A percentile compares a stretch with the other conserved stretches of the same genome.
phyloP scores from a whole-genome alignment of 306 rosid genomes.

The Astragalus membranaceus region DNA sequence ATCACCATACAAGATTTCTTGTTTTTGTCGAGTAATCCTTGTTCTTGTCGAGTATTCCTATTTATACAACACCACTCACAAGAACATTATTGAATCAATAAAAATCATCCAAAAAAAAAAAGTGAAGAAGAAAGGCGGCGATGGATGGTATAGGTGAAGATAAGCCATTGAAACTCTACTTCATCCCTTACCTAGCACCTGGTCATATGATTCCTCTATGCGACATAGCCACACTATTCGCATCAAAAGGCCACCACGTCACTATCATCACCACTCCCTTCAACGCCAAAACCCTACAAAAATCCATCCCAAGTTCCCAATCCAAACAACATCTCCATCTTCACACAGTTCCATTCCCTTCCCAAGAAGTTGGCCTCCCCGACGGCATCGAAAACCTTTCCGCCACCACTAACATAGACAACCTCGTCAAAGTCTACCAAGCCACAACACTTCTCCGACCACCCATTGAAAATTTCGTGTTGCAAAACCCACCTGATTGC shows the following conservation, averaged over 20 bases:
- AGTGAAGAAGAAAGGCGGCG: too few species aligned
- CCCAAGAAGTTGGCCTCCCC: neutral
- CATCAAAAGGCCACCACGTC: constrained; percentile 8
- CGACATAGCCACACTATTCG: constrained; percentile 19
- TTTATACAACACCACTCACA: too few species aligned
- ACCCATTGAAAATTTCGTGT: neutral
- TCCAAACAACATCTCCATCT: neutral
- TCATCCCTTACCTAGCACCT: constrained; percentile 5
- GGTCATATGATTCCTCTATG: constrained; percentile 22
- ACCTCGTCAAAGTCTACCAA: neutral
- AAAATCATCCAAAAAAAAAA: too few species aligned
- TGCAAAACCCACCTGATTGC: constrained; percentile 19
- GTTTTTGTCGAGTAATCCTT: too few species aligned
- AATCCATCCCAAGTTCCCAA: neutral
- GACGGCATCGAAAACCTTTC: neutral
- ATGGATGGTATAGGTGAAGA: too few species aligned
- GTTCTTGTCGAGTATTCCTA: too few species aligned
- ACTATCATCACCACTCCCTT: constrained; percentile 22
- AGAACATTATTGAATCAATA: too few species aligned
- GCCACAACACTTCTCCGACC: neutral
- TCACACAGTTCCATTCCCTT: neutral
- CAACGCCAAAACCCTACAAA: neutral
- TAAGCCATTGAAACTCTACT: neutral
- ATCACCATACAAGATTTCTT: too few species aligned
- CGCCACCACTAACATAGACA: neutral